Percentiles rank a stretch among this genome's conserved stretches.
These are phyloP conservation scores for Neofusicoccum sp. DNA, from an alignment of 2,329 filamentous ascomycete species.

Conservation along the genomic window DNA sequence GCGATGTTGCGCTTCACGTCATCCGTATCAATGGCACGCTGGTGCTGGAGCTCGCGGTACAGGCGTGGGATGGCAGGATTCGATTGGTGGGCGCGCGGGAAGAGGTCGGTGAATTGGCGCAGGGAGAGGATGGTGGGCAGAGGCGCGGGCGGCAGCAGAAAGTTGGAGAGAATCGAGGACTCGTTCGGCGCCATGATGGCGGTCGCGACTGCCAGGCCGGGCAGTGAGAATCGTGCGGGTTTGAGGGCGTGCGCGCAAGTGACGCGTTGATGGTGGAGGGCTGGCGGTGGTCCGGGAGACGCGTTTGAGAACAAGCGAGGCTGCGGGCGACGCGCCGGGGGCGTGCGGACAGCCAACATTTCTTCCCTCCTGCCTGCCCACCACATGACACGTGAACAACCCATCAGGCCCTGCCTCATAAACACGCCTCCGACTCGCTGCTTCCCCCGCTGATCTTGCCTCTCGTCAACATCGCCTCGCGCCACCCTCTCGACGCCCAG, in stretches of 20 bases:
- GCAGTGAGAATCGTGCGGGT: not conserved
- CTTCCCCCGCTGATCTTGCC: not conserved
- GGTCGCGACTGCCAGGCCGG: not conserved
- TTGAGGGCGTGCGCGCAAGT: not conserved
- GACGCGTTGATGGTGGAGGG: conserved; percentile 1
- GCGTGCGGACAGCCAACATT: not conserved
- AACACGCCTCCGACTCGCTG: not conserved
- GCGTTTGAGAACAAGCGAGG: conserved; percentile 17
- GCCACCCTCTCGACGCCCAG: conserved; percentile 29
- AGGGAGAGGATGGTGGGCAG: conserved; percentile 72
- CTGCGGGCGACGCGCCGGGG: conserved; percentile 15
- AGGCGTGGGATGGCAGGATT: conserved; percentile 67
- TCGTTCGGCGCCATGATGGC: conserved; percentile 68
- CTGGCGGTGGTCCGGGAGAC: conserved; percentile 15
- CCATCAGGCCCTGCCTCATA: not conserved
- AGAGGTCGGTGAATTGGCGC: conserved; percentile 72
- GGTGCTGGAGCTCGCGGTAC: conserved; percentile 76
- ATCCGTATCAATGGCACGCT: conserved; percentile 69
- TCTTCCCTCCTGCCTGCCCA: conserved; percentile 10
- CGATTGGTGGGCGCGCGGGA: conserved; percentile 65
- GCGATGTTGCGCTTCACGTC: conserved; percentile 64
- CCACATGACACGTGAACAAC: conserved; percentile 14
- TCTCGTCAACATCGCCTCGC: conserved; percentile 1
- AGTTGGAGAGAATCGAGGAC: conserved; percentile 70
- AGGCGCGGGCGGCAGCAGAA: conserved; percentile 73